phyloP scores from a whole-genome alignment of 2,329 filamentous ascomycete species.

The Penicillium sp. region DNA sequence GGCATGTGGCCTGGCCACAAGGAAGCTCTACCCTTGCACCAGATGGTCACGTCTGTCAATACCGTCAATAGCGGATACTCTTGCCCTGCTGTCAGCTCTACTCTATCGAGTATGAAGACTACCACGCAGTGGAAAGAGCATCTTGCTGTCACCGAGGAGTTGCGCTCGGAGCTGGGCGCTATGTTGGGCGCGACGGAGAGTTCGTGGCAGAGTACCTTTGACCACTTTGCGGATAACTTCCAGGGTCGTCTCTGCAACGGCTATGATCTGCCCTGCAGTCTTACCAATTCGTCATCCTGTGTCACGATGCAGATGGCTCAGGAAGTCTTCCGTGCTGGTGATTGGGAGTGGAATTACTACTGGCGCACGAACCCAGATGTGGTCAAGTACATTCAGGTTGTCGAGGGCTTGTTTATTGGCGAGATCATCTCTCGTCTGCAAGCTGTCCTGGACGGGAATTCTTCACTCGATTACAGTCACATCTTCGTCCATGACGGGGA shows the following conservation, averaged over 20 bases:
- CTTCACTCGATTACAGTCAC: constrained; percentile 31
- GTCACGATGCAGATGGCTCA: constrained; percentile 32
- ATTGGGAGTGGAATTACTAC: constrained; percentile 44
- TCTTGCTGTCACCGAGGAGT: constrained; percentile 27
- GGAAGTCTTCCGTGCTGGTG: constrained; percentile 39
- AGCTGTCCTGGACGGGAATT: constrained; percentile 22
- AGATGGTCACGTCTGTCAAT: constrained; percentile 35
- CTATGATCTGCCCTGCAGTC: constrained; percentile 34
- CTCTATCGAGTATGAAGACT: constrained; percentile 26
- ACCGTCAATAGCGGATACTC: constrained; percentile 37
- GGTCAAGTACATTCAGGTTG: constrained; percentile 35
- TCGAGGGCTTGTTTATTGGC: constrained; percentile 38
- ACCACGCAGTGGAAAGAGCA: constrained; percentile 36
- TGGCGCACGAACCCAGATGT: constrained; percentile 35
- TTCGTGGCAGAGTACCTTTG: constrained; percentile 35
- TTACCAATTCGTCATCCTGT: constrained; percentile 26
- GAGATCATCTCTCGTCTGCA: constrained; percentile 34
- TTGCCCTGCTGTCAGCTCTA: constrained; percentile 24
- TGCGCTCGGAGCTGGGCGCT: constrained; percentile 28
- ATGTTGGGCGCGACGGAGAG: constrained; percentile 31
- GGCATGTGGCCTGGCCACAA: constrained; percentile 35
- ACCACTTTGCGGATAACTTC: constrained; percentile 42
- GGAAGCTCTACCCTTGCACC: constrained; percentile 35
- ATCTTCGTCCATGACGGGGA: constrained; percentile 40
- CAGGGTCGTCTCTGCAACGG: constrained; percentile 41